Conservation (phyloP, 2,329 filamentous ascomycete species). For the Dryadomyces quercus-mongolicae region DNA sequence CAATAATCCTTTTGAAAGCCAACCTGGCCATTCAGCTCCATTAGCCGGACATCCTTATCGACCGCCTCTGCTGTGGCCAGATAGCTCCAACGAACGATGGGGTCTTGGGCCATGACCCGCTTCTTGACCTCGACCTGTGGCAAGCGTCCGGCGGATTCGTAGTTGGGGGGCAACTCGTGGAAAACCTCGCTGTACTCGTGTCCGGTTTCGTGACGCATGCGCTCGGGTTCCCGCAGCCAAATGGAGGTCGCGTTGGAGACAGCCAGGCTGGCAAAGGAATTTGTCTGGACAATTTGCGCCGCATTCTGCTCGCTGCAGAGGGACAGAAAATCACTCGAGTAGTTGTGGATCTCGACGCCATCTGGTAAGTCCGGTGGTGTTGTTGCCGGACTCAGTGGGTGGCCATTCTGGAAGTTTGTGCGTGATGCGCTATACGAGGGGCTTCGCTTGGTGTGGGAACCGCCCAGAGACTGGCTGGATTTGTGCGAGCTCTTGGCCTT, state of each 20-base stretch:
- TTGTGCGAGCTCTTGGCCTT: slow-evolving; percentile 75
- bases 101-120: slow-evolving; percentile 32
- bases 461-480: slow-evolving; percentile 61
- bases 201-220: slow-evolving; percentile 55
- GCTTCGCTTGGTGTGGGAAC: slow-evolving; percentile 52
- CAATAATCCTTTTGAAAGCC: slow-evolving; percentile 65
- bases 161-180: slow-evolving; percentile 32
- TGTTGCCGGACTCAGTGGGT: slow-evolving; percentile 65
- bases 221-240: slow-evolving; percentile 67
- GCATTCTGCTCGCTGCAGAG: slow-evolving; percentile 52
- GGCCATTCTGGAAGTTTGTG: slow-evolving; percentile 27
- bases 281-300: slow-evolving; percentile 51
- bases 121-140: slow-evolving; percentile 40
- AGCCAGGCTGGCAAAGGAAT: slow-evolving; percentile 64
- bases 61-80: slow-evolving; percentile 41
- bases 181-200: slow-evolving; percentile 59
- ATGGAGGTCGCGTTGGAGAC: slow-evolving; percentile 63
- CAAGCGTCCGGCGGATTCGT: slow-evolving; percentile 28
- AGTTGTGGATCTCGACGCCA: slow-evolving; percentile 53
- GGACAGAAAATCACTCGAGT: slow-evolving; percentile 63
- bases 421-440: slow-evolving; percentile 53
- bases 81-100: slow-evolving; percentile 58
- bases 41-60: slow-evolving; percentile 43
- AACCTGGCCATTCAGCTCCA: slow-evolving; percentile 68
- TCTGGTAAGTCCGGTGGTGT: slow-evolving; percentile 55